Conservation (phyloP, 2,329 filamentous ascomycete species). For the Sporothrix variecibatus region DNA sequence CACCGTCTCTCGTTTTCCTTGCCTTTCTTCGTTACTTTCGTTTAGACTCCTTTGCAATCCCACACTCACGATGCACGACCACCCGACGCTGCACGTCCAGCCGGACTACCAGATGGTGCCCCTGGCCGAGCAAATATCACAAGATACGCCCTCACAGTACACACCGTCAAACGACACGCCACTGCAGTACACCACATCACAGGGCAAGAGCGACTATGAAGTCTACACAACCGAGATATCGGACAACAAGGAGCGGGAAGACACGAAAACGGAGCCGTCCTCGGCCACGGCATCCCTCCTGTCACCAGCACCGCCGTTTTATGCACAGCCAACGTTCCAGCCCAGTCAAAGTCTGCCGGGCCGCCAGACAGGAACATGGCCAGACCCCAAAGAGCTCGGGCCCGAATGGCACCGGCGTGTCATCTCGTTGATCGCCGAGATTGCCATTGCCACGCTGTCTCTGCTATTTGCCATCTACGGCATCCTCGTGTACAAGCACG, state of each 20-base stretch:
- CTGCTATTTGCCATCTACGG: constrained; percentile 24
- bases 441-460: constrained; percentile 6
- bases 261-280: background rate
- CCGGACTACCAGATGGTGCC: constrained; percentile 13
- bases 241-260: background rate
- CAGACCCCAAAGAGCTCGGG: background rate
- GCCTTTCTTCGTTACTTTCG: background rate
- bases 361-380: background rate
- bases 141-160: background rate
- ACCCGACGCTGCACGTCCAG: background rate
- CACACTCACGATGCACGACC: background rate
- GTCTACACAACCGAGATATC: background rate
- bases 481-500: constrained; percentile 13
- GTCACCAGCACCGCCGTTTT: background rate
- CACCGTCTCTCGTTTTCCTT: background rate
- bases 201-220: background rate
- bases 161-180: background rate
- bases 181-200: background rate
- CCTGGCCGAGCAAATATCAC: background rate
- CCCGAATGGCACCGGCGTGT: background rate
- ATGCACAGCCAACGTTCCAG: background rate
- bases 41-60: background rate
- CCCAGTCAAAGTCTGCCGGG: background rate
- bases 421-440: background rate
- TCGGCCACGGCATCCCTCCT: background rate